Evolutionary conservation across 352 stramenopile species (phyloP), one percentile per base, ranked within the genome.

Genomic region (Pythium pyrilobum): DNA sequence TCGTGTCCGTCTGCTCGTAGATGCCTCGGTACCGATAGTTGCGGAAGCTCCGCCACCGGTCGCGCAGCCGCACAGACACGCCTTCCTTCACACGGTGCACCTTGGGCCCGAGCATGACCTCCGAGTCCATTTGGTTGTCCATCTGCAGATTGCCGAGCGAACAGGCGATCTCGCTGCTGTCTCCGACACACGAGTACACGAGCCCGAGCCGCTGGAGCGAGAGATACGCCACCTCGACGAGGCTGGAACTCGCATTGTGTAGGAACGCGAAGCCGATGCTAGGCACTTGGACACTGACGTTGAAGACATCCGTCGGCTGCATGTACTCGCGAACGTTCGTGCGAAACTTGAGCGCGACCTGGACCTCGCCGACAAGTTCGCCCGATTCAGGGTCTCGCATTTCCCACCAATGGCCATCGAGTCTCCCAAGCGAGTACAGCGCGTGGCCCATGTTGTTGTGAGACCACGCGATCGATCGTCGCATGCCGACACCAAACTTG

Each of bases 101-200:
- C 18, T 92, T 90, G 2, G 85, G 82, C 0, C 82, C 81, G 4
- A 95, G 56, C 32, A 95, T 77, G 31, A 95, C 85, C 43, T 92
- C 82, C 16, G 68, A 62, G 46, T 95, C 85, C 81, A 95, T 95
- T 64, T 95, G 85, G 41, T 95, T 93, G 61, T 95, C 85, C 81
- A 95, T 92, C 46, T 95, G 85, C 28, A 93, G 24, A 29, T 95
- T 95, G 3, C 85, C 85, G 15, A 95, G 60, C 15, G 81, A 89
- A 48, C 90, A 86, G 0, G 86, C 69, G 24, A 93, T 67, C 40
- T 95, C 85, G 33, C 80, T 93, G 58, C 78, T 92, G n/a, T 78
- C 70, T 29, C 77, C 81, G 2, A 82, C 78, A 38, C 78, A 74
- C 1, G 81, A 90, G 47, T 92, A 95, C 20, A 95, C 54, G 8